Evolutionary conservation across 352 stramenopile species (phyloP), one percentile per base, ranked within the genome.

Genomic region (Phytophthora cryptogea): DNA sequence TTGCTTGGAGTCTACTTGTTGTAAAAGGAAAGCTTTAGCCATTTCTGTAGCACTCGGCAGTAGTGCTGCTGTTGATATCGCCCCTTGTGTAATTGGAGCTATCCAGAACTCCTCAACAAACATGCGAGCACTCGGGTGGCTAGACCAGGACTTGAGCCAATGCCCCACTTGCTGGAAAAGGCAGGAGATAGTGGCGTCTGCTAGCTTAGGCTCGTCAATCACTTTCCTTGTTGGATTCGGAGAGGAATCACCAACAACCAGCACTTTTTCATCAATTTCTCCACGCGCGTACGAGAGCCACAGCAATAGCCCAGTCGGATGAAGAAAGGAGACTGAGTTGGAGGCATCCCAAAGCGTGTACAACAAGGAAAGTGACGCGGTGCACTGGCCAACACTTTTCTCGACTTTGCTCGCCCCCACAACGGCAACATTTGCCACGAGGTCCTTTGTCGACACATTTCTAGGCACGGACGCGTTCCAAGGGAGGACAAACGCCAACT

Each of bases 101-200:
- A 77, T 42, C 80, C 78, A 90, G 17, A 83, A 59, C 27, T 72
- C 65, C 52, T 90, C 78, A 7, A 86, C 65, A 39, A 86, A 79
- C 47, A 78, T 60, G 8, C 60, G 58, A 49, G 79, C 66, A 26
- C 48, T 62, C 6, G 80, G 80, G 17, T 88, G 78, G 14, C 63
- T 71, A 8, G 75, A 63, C 72, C 78, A 88, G 5, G 80, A 88
- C 10, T 65, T 31, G 3, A 90, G 10, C 80, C 80, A 90, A 44
- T 88, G 70, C 0, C 59, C 65, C 6, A 80, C 59, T 4, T 72
- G 47, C 27, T 86, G 63, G 13, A 83, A 49, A 0, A 67, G 61
- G 35, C 80, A 90, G 5, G 57, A 74, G 5, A 75, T 56, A 0
- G 66, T 65, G 0, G 40, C 45, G 9, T 20, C 57, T 8, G 47